These are phyloP conservation scores for Stramenopiles sp. DNA, from an alignment of 352 stramenopile species.

Conservation along the genomic window DNA sequence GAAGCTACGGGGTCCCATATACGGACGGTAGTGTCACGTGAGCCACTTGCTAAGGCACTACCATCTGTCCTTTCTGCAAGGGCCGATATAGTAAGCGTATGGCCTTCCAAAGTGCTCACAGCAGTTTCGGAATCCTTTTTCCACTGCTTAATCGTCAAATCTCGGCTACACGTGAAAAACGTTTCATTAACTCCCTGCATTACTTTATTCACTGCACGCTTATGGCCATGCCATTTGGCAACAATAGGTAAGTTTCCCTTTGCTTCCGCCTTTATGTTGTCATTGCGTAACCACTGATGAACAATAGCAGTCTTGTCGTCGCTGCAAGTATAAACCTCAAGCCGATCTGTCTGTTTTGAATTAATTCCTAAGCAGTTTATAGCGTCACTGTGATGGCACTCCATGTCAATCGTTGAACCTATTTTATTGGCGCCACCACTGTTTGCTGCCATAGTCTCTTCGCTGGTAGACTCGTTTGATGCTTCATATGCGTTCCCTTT, in stretches of 20 bases:
- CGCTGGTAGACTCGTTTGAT: neutral
- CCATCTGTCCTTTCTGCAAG: slow-evolving; percentile 28
- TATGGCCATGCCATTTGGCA: neutral
- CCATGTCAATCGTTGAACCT: too few relatives aligned
- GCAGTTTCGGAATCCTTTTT: neutral
- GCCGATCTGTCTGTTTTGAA: too few relatives aligned
- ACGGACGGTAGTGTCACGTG: slow-evolving; percentile 50
- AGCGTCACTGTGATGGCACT: neutral
- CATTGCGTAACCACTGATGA: neutral
- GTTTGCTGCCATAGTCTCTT: neutral
- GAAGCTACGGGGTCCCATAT: slow-evolving; percentile 45
- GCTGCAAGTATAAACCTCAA: neutral
- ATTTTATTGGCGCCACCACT: too few relatives aligned
- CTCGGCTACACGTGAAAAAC: slow-evolving; percentile 1
- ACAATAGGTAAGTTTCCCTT: neutral
- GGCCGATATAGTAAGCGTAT: slow-evolving; percentile 15
- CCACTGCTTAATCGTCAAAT: slow-evolving; percentile 8
- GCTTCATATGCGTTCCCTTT: neutral
- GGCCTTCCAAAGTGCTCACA: slow-evolving; percentile 2
- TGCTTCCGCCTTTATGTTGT: neutral
- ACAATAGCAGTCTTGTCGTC: neutral
- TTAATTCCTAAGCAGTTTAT: neutral
- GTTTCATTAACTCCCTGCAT: neutral
- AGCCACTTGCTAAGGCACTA: slow-evolving; percentile 41
- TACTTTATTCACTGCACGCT: neutral